A percentile compares a stretch with the other conserved stretches of the same genome.
Conservation (phyloP, 2,329 filamentous ascomycete species). For the Trichoderma oligosporum region DNA sequence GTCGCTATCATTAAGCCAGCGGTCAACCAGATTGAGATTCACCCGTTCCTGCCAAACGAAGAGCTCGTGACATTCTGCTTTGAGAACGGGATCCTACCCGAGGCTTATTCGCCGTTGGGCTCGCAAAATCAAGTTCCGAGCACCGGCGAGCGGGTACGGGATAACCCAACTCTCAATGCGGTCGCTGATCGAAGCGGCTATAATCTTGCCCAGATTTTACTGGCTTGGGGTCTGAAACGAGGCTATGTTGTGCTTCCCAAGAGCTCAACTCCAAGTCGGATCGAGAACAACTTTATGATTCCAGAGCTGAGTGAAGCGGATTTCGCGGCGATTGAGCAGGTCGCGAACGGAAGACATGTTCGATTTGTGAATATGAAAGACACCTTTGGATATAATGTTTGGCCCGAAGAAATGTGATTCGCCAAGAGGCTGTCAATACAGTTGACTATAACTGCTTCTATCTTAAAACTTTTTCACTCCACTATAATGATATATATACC, state of each 20-base stretch:
- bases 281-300: slow-evolving; percentile 63
- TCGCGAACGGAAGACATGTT: slow-evolving; percentile 3
- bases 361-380: slow-evolving; percentile 12
- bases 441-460: too few species aligned
- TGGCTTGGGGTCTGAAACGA: slow-evolving; percentile 77
- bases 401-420: not conserved
- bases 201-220: slow-evolving; percentile 56
- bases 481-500: too few species aligned
- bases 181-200: slow-evolving; percentile 46
- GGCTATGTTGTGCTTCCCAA: slow-evolving; percentile 85
- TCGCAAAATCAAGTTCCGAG: slow-evolving; percentile 13
- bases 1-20: slow-evolving; percentile 48
- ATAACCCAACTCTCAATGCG: slow-evolving; percentile 58
- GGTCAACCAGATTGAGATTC: slow-evolving; percentile 79
- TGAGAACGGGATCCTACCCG: slow-evolving; percentile 69
- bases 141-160: slow-evolving; percentile 64
- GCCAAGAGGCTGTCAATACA: too few species aligned
- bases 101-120: slow-evolving; percentile 36
- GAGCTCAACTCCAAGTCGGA: slow-evolving; percentile 68
- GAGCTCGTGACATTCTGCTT: slow-evolving; percentile 72
- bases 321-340: slow-evolving; percentile 3
- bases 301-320: not conserved
- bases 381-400: slow-evolving; percentile 9
- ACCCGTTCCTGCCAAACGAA: slow-evolving; percentile 76
- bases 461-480: too few species aligned